Percentiles rank a stretch among this genome's conserved stretches.
Evolutionary conservation across 1,284 basidiomycete species (phyloP).

Genomic region (Gymnopus androsaceus): DNA sequence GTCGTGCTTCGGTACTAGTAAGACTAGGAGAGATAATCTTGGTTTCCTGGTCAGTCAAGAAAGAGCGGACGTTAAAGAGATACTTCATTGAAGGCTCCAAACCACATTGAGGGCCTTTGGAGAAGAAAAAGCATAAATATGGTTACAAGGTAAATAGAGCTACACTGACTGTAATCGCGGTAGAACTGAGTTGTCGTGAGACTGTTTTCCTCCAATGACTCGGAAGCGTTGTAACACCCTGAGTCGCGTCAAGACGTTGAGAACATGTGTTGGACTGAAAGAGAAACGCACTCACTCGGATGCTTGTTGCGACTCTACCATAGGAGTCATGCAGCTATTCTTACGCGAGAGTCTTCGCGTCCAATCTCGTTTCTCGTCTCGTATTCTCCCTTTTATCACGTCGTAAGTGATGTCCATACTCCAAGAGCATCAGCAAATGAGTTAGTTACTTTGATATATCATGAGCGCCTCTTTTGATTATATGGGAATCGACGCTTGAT

Average conservation of each 20-base stretch:
- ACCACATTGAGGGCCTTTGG: slow-evolving; percentile 60
- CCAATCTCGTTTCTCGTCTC: too few species aligned
- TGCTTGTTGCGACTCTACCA: slow-evolving; percentile 62
- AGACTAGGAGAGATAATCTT: slow-evolving; percentile 38
- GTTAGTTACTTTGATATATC: too few species aligned
- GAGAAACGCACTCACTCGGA: slow-evolving; percentile 48
- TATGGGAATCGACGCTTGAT: too few species aligned
- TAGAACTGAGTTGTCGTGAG: slow-evolving; percentile 56
- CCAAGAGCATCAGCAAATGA: too few species aligned
- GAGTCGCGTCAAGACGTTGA: too few species aligned
- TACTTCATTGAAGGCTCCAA: slow-evolving; percentile 60
- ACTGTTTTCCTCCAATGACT: slow-evolving; percentile 54
- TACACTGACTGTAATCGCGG: slow-evolving; percentile 59
- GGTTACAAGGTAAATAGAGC: background rate
- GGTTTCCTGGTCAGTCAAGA: slow-evolving; percentile 57
- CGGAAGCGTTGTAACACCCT: slow-evolving; percentile 59
- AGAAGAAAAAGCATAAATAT: background rate
- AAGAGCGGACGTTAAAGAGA: slow-evolving; percentile 62
- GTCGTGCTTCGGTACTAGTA: background rate
- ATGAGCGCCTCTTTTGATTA: too few species aligned
- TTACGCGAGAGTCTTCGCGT: too few species aligned
- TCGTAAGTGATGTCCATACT: too few species aligned
- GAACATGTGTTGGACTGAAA: background rate
- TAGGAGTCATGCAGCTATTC: too few species aligned
- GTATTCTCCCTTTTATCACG: too few species aligned